A percentile compares a stretch with the other conserved stretches of the same genome.
These are phyloP conservation scores for Anisogramma anomala DNA, from an alignment of 2,329 filamentous ascomycete genomes.

Conservation along the genomic window DNA sequence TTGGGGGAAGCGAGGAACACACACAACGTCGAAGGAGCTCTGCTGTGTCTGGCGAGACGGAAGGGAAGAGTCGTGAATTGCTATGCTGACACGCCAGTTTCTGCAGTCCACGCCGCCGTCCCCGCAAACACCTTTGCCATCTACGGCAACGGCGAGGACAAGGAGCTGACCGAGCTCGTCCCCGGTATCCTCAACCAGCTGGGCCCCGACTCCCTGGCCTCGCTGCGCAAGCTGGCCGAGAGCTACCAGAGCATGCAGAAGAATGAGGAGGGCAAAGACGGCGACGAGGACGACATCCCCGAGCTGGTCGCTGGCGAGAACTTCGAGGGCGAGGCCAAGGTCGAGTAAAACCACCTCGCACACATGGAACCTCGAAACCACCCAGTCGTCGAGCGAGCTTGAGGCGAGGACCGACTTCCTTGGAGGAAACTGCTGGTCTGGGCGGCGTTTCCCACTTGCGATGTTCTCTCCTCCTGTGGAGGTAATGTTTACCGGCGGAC, in stretches of 20 bases:
- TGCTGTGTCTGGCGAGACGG: not conserved
- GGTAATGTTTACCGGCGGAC: conserved; percentile 6
- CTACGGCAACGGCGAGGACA: conserved; percentile 97
- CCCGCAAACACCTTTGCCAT: conserved; percentile 99
- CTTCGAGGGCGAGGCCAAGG: conserved; percentile 76
- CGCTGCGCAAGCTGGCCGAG: conserved; percentile 95
- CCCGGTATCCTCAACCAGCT: conserved; percentile 99
- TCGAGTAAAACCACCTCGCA: conserved; percentile 52
- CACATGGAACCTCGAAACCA: conserved; percentile 1
- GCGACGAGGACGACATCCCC: conserved; percentile 86
- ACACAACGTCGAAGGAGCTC: not conserved
- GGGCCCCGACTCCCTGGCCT: conserved; percentile 92
- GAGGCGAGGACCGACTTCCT: not conserved
- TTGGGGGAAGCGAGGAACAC: not conserved
- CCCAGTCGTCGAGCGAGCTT: conserved; percentile 7
- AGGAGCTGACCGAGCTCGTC: conserved; percentile 98
- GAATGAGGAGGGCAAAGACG: conserved; percentile 67
- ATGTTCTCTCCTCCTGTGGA: conserved; percentile 3
- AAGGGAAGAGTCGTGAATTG: not conserved
- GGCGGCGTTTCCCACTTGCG: not conserved
- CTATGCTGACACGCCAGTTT: conserved; percentile 9
- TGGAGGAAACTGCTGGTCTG: not conserved
- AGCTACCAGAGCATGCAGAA: conserved; percentile 99
- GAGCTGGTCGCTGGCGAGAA: conserved; percentile 94
- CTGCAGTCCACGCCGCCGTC: conserved; percentile 83